Evolutionary conservation across 2,329 filamentous ascomycete species (phyloP), one percentile per base, ranked within the genome.

Genomic region (Blastomyces percursus): DNA sequence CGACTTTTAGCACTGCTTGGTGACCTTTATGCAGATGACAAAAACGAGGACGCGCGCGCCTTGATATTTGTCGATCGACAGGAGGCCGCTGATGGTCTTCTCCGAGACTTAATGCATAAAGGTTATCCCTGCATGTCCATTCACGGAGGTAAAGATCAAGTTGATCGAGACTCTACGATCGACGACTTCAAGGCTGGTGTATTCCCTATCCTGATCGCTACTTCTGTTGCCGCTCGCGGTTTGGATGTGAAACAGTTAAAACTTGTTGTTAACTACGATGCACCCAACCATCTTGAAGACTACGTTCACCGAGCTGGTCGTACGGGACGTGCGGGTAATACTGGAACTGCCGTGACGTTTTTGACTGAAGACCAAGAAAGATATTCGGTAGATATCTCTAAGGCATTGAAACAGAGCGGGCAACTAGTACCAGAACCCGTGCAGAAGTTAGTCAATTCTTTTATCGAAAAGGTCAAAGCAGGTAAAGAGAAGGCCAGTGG

Each of bases 221-320:
- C 94, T 0, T 96, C 93, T 12, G 91, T 99, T 63, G 94, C 94
- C 48, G 94, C 94, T 59, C 89, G 94, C 74, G 94, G 94, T 64
- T 80, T 99, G 50, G 94, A 99, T 73, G 93, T 99, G 54, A 96
- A 96, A 76, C 91, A 96, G 73, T 81, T 99, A 42, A 96, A 95
- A 75, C 82, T 97, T 40, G 94, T 99, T 9, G 87, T 99, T 77
- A 97, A 97, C 76, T 96, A 91, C 72, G 92, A 96, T 71, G 90
- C 88, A 0, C 93, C 92, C 0, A 96, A 96, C 70, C 92, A 97
- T 76, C 77, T 96, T 65, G 94, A 99, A 76, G 94, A 97, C 72
- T 97, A 97, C 71, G 93, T 97, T 50, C 94, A 96, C 74, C 88
- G 94, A 66, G 91, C 90, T 62, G 94, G 94, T 57, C 90, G 94